These are phyloP conservation scores for Tolypocladium capitatum DNA, from an alignment of 2,329 filamentous ascomycete genomes.

Conservation along the genomic window DNA sequence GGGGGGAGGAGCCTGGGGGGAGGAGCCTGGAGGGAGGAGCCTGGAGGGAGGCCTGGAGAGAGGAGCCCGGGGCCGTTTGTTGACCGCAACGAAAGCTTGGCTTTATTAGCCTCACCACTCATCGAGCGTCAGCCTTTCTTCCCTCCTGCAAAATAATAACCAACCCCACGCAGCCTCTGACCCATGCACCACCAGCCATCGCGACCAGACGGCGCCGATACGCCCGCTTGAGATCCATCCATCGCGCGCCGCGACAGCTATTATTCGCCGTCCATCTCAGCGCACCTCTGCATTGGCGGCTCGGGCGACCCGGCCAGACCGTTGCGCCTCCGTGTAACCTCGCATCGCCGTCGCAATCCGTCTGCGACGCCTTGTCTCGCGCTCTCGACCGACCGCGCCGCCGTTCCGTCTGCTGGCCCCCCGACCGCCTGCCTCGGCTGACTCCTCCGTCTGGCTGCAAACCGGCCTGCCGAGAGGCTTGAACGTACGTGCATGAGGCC, in stretches of 20 bases:
- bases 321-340: slow-evolving; percentile 8
- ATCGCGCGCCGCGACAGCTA: neutral
- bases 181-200: slow-evolving; percentile 4
- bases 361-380: slow-evolving; percentile 3
- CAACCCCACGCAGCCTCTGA: slow-evolving; percentile 2
- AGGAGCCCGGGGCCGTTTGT: neutral
- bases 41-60: neutral
- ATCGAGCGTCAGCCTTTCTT: slow-evolving; percentile 5
- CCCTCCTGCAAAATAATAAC: slow-evolving; percentile 5
- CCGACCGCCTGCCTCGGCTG: slow-evolving; percentile 5
- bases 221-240: slow-evolving; percentile 4
- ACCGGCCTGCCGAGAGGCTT: slow-evolving; percentile 4
- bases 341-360: slow-evolving; percentile 5
- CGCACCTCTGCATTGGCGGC: neutral
- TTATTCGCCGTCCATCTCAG: neutral
- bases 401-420: neutral
- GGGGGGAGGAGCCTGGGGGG: neutral
- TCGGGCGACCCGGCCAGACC: slow-evolving; percentile 2
- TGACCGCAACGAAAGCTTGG: neutral
- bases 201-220: slow-evolving; percentile 7
- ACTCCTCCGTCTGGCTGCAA: neutral
- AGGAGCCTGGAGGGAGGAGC: neutral
- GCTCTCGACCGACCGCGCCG: slow-evolving; percentile 2
- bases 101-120: slow-evolving; percentile 2
- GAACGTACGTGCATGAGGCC: slow-evolving; percentile 6